A percentile compares a stretch with the other conserved stretches of the same genome.
These are phyloP conservation scores for Rhododendron kiyosumense DNA, from an alignment of 148 eudicot genomes.

Conservation along the genomic window DNA sequence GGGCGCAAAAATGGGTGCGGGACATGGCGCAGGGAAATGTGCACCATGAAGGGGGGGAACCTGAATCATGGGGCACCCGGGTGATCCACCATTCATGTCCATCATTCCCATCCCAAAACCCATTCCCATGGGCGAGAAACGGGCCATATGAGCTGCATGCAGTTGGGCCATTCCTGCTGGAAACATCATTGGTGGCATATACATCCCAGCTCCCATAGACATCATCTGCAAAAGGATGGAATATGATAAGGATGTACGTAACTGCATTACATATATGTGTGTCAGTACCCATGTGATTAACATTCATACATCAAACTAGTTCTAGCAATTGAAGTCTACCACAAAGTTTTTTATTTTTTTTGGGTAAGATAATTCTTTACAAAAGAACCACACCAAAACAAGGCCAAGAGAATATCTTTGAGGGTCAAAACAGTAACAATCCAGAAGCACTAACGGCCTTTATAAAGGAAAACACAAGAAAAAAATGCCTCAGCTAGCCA, in stretches of 20 bases:
- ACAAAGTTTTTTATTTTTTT: neutral
- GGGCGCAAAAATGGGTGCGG: slow-evolving; percentile 22
- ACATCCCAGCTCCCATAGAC: slow-evolving; percentile 91
- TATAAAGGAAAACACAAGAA: neutral
- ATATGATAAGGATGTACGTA: neutral
- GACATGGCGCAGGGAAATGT: slow-evolving; percentile 36
- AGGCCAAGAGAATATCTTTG: neutral
- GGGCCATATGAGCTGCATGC: slow-evolving; percentile 67
- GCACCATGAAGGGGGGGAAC: slow-evolving; percentile 44
- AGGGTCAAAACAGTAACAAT: neutral
- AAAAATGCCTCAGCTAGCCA: neutral
- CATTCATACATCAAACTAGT: neutral
- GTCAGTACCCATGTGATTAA: neutral
- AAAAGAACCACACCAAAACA: neutral
- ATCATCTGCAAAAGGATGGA: slow-evolving; percentile 50
- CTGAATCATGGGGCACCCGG: slow-evolving; percentile 34
- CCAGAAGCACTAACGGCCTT: neutral
- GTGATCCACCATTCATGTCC: slow-evolving; percentile 49
- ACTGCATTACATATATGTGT: neutral
- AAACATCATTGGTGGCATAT: slow-evolving; percentile 88
- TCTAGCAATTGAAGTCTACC: neutral
- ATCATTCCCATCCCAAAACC: slow-evolving; percentile 68
- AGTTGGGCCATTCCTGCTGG: slow-evolving; percentile 71
- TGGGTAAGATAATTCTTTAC: neutral
- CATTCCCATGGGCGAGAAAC: slow-evolving; percentile 61